Conservation (phyloP, 306 rosid genomes). For the Trichosanthes truncata region DNA sequence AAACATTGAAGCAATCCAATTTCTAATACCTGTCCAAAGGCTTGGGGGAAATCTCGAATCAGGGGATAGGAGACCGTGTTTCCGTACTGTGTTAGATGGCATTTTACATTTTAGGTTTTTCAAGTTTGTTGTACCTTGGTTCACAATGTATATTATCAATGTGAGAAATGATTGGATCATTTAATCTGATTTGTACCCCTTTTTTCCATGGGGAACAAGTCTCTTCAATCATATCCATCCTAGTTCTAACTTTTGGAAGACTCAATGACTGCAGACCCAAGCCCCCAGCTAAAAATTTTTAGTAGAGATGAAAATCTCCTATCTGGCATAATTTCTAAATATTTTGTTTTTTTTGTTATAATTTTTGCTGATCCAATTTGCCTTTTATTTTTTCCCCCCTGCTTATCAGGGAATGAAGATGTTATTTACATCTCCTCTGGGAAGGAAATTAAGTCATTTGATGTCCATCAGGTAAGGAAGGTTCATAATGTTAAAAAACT, state of each 20-base stretch:
- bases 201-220: background rate
- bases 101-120: background rate
- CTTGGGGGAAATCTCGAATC: background rate
- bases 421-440: conserved; percentile 59
- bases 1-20: background rate
- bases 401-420: conserved; percentile 72
- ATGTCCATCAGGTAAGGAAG: conserved; percentile 65
- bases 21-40: background rate
- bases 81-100: background rate
- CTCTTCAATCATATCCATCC: background rate
- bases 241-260: background rate
- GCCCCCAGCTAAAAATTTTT: background rate
- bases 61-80: background rate
- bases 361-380: conserved; percentile 7
- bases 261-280: background rate
- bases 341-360: background rate
- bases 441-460: conserved; percentile 79
- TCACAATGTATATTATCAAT: background rate
- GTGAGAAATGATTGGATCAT: background rate
- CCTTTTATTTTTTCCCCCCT: conserved; percentile 5
- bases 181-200: background rate
- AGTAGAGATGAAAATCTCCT: background rate
- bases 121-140: background rate
- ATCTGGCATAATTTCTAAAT: background rate
- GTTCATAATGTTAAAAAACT: background rate